Evolutionary conservation across 352 stramenopile species (phyloP).

Genomic region (Pythium sp.): DNA sequence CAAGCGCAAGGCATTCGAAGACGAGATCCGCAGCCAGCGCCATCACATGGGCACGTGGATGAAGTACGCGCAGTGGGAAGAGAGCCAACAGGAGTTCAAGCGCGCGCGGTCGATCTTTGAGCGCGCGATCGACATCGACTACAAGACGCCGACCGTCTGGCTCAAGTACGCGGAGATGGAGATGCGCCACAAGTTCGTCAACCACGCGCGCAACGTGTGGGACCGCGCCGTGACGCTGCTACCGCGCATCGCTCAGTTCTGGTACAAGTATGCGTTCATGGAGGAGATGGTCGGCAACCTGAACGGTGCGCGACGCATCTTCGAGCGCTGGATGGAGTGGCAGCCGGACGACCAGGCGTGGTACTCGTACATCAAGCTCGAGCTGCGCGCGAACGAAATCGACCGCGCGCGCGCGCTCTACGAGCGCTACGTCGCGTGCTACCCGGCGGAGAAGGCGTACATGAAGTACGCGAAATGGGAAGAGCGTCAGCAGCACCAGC

Average conservation of each 20-base stretch:
- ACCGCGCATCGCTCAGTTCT: constrained; percentile 96
- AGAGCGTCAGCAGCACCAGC: constrained; percentile 92
- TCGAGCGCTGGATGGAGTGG: constrained; percentile 97
- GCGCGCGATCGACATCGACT: constrained; percentile 97
- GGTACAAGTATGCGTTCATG: constrained; percentile 99
- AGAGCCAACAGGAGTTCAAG: constrained; percentile 98
- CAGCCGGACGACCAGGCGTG: constrained; percentile 98
- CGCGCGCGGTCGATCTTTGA: constrained; percentile 97
- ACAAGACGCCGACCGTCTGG: constrained; percentile 94
- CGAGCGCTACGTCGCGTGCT: constrained; percentile 92
- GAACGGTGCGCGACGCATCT: constrained; percentile 92
- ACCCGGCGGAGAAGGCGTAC: constrained; percentile 90
- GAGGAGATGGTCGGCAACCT: constrained; percentile 98
- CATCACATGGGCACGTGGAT: constrained; percentile 97
- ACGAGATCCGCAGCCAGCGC: constrained; percentile 95
- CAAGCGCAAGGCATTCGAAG: constrained; percentile 93
- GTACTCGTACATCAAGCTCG: constrained; percentile 98
- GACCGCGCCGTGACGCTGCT: constrained; percentile 93
- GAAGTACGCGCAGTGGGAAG: constrained; percentile 99
- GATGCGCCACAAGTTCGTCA: constrained; percentile 99
- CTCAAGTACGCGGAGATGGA: constrained; percentile 99
- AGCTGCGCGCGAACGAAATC: constrained; percentile 90
- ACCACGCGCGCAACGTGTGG: constrained; percentile 97
- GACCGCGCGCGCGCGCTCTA: constrained; percentile 90
- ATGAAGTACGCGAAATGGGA: constrained; percentile 99